Base-by-base conservation (phyloP, 2,329 filamentous ascomycete genomes). In the Nannizziopsis arthrosporioides region DNA sequence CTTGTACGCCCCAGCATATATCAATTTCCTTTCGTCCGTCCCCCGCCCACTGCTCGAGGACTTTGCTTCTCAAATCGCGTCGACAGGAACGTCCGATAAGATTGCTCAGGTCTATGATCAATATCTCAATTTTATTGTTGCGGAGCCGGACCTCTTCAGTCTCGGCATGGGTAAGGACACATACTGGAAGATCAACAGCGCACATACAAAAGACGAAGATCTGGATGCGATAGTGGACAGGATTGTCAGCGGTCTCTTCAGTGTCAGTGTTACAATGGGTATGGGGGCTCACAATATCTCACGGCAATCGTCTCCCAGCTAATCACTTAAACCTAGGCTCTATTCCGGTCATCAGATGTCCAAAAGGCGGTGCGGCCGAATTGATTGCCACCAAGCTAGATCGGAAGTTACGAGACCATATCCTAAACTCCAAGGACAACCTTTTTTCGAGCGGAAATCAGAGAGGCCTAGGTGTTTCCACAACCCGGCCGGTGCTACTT, bases 221-320 rank as follows among this genome's bases (percentile, higher is more conserved):
- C 76, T 98, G 47, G 92, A 96, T 60, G 73, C 77, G 45, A 81
- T 92, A 34, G 78, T 98, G 30, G 90, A 98, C 65, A 81, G 82
- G 56, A 90, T 96, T 54, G 92, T 98, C 44, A 93, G 85, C 59
- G 92, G 92, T 0, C 72, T 98, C n/a, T 98, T 96, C 68, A 95
- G 89, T 54, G 92, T 98, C 42, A 83, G 92, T 51, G 92, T 94
- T n/a, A 98, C 92, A 4, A 94, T 95, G 87, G 90, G 88, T 83
- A 73, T 50, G 73, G n/a, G n/a, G n/a, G 3, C 55, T 14, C 30
- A 9, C 40, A 22, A n/a, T 36, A 11, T 9, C 14, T 17, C 5
- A 7, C 3, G 3, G 3, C 17, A 18, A 27, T 15, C 30, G 17
- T 15, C 31, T n/a, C 22, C 34, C 10, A 31, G 40, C 32, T 36